Percentiles rank a stretch among this genome's conserved stretches.
These are phyloP conservation scores for Cystoisospora suis DNA, from an alignment of 169 alveolate species.

Conservation along the genomic window DNA sequence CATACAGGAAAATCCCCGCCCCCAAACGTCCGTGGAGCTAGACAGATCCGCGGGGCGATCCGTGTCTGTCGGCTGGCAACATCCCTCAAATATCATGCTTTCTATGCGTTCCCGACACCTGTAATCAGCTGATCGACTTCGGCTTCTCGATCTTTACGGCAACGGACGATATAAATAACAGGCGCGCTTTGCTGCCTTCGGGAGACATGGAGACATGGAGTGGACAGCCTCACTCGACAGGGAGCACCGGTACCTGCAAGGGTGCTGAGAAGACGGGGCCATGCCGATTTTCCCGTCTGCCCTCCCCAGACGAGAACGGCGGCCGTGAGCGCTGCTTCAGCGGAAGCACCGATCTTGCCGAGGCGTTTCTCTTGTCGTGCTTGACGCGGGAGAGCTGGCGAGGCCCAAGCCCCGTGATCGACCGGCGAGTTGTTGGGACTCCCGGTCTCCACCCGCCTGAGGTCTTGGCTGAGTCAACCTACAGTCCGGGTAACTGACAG, in stretches of 20 bases:
- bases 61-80: no score
- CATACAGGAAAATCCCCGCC: no score
- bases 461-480: background rate
- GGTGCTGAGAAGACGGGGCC: background rate
- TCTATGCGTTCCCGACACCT: no score
- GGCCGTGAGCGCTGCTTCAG: background rate
- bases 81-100: no score
- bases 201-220: background rate
- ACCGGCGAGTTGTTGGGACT: background rate
- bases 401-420: slow-evolving; percentile 9
- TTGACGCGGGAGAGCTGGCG: background rate
- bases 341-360: background rate
- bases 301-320: background rate
- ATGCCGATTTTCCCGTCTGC: background rate
- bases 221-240: background rate
- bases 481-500: background rate
- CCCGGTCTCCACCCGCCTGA: slow-evolving; percentile 35
- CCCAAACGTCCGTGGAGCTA: no score
- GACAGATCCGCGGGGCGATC: no score
- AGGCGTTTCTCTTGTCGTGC: background rate
- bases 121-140: slow-evolving; percentile 23
- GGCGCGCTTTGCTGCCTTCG: background rate
- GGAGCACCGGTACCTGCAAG: background rate
- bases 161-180: background rate
- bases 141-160: slow-evolving; percentile 24